These are phyloP conservation scores for Macrocybe gigantea DNA, from an alignment of 768 basidiomycete species.

Conservation along the genomic window DNA sequence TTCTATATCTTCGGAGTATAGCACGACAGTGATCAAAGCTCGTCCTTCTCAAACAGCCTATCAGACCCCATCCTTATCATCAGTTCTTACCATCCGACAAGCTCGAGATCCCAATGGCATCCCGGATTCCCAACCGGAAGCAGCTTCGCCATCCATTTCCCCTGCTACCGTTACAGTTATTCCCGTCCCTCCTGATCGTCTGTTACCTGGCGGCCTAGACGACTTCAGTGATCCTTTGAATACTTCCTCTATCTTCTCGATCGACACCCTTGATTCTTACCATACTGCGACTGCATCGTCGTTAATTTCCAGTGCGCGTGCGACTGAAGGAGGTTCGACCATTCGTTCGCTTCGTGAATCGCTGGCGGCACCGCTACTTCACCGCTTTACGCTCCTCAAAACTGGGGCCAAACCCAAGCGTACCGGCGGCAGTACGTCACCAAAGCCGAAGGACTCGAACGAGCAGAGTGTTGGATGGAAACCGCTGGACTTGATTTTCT, in stretches of 20 bases:
- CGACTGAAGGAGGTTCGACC: conserved; percentile 76
- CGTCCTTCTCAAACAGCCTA: conserved; percentile 32
- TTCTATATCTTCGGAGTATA: conserved; percentile 51
- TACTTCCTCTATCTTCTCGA: conserved; percentile 46
- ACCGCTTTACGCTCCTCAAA: conserved; percentile 84
- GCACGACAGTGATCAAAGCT: conserved; percentile 59
- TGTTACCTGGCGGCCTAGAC: conserved; percentile 7
- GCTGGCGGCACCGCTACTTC: conserved; percentile 49
- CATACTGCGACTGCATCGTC: conserved; percentile 55
- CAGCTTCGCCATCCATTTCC: conserved; percentile 16
- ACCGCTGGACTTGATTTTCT: conserved; percentile 75
- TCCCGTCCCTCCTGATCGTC: conserved; percentile 10
- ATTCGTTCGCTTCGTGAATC: conserved; percentile 40
- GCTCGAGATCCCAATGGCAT: conserved; percentile 44
- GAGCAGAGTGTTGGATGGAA: conserved; percentile 45
- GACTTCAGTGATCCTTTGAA: conserved; percentile 29
- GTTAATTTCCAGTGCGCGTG: conserved; percentile 47
- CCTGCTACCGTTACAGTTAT: conserved; percentile 15
- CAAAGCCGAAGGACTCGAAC: conserved; percentile 8
- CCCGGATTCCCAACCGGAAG: conserved; percentile 34
- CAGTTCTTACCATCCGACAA: conserved; percentile 66
- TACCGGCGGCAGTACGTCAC: conserved; percentile 24
- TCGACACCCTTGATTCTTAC: conserved; percentile 56
- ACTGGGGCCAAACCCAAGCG: conserved; percentile 62
- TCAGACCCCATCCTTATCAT: conserved; percentile 54